Evolutionary conservation across 2,329 filamentous ascomycete species (phyloP), one percentile per base, ranked within the genome.

Genomic region (Penicillium corylophilum): DNA sequence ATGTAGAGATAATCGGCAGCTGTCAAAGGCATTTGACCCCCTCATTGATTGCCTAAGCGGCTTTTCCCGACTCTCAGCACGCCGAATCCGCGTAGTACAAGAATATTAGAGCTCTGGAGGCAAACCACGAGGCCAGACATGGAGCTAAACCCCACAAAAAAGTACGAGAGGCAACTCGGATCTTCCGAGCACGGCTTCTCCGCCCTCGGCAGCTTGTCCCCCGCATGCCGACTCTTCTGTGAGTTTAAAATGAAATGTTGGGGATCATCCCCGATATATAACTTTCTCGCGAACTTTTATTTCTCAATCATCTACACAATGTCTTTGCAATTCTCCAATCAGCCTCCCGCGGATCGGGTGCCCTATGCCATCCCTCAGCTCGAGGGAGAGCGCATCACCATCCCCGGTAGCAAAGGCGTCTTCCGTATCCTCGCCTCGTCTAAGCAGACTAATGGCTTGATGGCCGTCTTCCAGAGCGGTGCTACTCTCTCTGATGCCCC

Each of bases 381-480:
- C 12, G 77, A 79, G 45, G 79, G 79, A 31, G 79, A 82, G 59
- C 73, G 75, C 39, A 67, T 82, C 49, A 77, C 76, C 5, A 79
- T 82, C 43, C 79, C 79, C 1, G 76, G 78, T 0, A 79, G 77
- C 59, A 81, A 79, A 58, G 78, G 77, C 5, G 71, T 73, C 9
- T 79, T 80, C 51, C 73, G 79, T 29, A 76, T 82, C 35, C 64
- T 81, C 2, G 74, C 79, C 7, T 81, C 79, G 0, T 74, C 77
- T 4, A 77, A 78, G 56, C 78, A 82, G 57, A 81, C 77, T 2
- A 70, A 76, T 57, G 76, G 78, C 31, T 68, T 75, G 15, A 80
- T 82, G 60, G 74, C 78, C 3, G 74, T 82, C 13, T 79, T 82
- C 51, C 67, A 71, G 3, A 79, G 76, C 38, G 78, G 77, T 6